A percentile compares a stretch with the other conserved stretches of the same genome.
Evolutionary conservation across 371 early-diverging fungal species (phyloP).

Genomic region (Mortierella sp.): DNA sequence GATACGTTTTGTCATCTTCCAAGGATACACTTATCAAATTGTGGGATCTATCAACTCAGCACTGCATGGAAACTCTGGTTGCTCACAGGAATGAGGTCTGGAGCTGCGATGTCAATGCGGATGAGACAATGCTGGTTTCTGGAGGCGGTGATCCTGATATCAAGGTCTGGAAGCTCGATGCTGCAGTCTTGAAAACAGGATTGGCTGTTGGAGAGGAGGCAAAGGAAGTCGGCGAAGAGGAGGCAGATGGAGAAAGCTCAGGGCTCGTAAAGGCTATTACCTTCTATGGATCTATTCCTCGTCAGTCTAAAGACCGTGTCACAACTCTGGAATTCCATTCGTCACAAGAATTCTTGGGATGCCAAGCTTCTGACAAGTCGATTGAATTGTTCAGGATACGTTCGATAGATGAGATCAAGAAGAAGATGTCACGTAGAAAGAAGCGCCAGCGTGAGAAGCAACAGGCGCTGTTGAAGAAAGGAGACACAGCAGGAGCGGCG

Average conservation of each 20-base stretch:
- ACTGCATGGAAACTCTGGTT: conserved; percentile 95
- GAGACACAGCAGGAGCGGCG: conserved; percentile 49
- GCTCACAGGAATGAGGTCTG: conserved; percentile 95
- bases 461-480: conserved; percentile 51
- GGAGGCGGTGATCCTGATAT: conserved; percentile 89
- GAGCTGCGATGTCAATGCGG: conserved; percentile 78
- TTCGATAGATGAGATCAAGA: conserved; percentile 81
- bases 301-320: conserved; percentile 87
- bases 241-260: conserved; percentile 40
- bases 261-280: conserved; percentile 69
- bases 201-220: conserved; percentile 57
- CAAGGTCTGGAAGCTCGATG: conserved; percentile 89
- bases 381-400: conserved; percentile 88
- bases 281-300: conserved; percentile 80
- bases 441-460: conserved; percentile 87
- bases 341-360: conserved; percentile 79
- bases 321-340: conserved; percentile 78
- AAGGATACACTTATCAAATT: conserved; percentile 96
- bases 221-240: conserved; percentile 57
- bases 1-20: conserved; percentile 87
- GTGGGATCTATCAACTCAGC: conserved; percentile 94
- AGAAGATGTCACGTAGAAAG: conserved; percentile 84
- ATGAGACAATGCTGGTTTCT: conserved; percentile 79
- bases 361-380: conserved; percentile 83
- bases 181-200: conserved; percentile 57